These are phyloP conservation scores for Vachellia pachyceras DNA, from an alignment of 306 rosid species.

Conservation along the genomic window DNA sequence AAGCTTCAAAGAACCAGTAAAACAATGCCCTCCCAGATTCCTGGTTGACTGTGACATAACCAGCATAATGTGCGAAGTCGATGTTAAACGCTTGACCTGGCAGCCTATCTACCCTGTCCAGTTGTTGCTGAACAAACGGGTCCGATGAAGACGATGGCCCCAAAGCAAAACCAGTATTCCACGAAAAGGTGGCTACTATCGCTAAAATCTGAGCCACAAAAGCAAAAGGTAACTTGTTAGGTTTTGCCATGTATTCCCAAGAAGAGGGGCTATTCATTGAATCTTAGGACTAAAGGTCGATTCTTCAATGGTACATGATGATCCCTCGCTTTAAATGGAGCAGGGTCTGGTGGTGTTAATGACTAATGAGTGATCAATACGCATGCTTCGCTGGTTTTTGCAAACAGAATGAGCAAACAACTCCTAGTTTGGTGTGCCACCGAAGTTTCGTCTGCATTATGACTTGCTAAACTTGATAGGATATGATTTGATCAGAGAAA, in stretches of 20 bases:
- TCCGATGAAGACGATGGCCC: slow-evolving; percentile 25
- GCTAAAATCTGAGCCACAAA: slow-evolving; percentile 34
- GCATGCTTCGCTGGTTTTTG: neutral
- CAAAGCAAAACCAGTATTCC: slow-evolving; percentile 1
- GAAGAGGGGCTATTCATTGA: neutral
- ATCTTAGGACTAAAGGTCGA: neutral
- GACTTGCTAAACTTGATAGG: neutral
- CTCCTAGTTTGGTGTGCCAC: neutral
- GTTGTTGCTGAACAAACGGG: slow-evolving; percentile 53
- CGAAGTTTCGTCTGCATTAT: neutral
- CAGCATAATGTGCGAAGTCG: slow-evolving; percentile 63
- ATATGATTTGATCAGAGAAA: neutral
- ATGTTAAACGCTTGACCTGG: slow-evolving; percentile 64
- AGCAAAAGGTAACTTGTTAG: slow-evolving; percentile 20
- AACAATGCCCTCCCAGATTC: slow-evolving; percentile 70
- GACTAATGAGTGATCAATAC: neutral
- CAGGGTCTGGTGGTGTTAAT: neutral
- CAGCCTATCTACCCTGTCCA: slow-evolving; percentile 52
- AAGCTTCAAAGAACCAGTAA: slow-evolving; percentile 74
- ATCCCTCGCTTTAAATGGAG: neutral
- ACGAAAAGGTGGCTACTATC: slow-evolving; percentile 23
- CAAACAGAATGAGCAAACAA: neutral
- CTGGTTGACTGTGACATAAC: slow-evolving; percentile 65
- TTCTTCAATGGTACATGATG: neutral
- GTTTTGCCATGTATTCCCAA: slow-evolving; percentile 32